Evolutionary conservation across 1,139 yeast genomes (phyloP).

Genomic region (Taphrina populina): DNA sequence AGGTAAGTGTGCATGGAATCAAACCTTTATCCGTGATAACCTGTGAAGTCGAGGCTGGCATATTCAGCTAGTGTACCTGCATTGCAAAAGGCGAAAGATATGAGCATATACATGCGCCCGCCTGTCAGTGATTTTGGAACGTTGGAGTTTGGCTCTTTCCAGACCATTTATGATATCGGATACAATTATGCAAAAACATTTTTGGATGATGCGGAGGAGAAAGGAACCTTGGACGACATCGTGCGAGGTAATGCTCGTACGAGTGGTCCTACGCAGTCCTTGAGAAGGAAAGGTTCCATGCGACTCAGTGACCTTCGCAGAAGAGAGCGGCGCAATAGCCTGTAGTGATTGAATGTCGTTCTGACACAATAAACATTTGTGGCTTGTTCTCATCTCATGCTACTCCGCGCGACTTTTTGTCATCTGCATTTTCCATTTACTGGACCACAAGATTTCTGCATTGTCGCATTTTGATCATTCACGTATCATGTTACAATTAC

Average conservation of each 20-base stretch:
- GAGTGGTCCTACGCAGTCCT: background rate
- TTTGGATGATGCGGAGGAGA: slow-evolving; percentile 55
- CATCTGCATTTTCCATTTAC: too few relatives aligned
- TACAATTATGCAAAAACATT: slow-evolving; percentile 65
- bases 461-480: too few relatives aligned
- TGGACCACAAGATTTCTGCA: too few relatives aligned
- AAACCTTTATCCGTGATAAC: background rate
- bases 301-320: too few relatives aligned
- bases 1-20: slow-evolving; percentile 44
- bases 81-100: slow-evolving; percentile 75
- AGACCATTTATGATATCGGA: slow-evolving; percentile 79
- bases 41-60: slow-evolving; percentile 61
- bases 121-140: slow-evolving; percentile 92
- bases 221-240: slow-evolving; percentile 50
- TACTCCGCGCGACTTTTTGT: too few relatives aligned
- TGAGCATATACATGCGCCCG: slow-evolving; percentile 84
- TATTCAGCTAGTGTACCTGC: slow-evolving; percentile 96
- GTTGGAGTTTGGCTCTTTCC: slow-evolving; percentile 86
- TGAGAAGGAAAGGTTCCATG: background rate
- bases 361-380: too few relatives aligned
- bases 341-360: too few relatives aligned
- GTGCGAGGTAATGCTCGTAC: background rate
- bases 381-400: too few relatives aligned
- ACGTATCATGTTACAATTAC: background rate
- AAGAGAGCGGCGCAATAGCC: slow-evolving; percentile 11